Percentiles rank a stretch among this genome's conserved stretches.
Evolutionary conservation across 345 rosid genomes (phyloP).

Genomic region (Populus davidiana): DNA sequence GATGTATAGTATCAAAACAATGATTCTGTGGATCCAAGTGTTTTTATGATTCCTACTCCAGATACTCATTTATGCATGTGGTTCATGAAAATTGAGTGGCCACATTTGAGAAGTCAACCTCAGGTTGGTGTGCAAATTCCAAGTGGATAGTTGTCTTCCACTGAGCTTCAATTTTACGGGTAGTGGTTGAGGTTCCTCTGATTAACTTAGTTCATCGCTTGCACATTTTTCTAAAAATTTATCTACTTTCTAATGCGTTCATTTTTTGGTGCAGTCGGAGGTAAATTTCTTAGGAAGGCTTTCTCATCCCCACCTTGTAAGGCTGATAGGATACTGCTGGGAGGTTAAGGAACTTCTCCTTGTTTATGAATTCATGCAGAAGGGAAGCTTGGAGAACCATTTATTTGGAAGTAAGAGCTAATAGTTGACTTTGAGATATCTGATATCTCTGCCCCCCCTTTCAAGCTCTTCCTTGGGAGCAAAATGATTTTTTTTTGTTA

Average conservation of each 20-base stretch:
- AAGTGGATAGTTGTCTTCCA: not conserved
- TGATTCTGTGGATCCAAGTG: not conserved
- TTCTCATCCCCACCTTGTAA: slow-evolving; percentile 88
- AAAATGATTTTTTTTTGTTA: not conserved
- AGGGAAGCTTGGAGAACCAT: slow-evolving; percentile 94
- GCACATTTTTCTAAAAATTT: not conserved
- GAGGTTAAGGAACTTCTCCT: slow-evolving; percentile 84
- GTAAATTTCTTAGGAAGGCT: slow-evolving; percentile 77
- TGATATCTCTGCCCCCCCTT: not conserved
- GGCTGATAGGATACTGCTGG: slow-evolving; percentile 71
- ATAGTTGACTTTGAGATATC: not conserved
- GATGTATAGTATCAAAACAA: not conserved
- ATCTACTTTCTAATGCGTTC: not conserved
- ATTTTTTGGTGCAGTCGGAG: slow-evolving; percentile 58
- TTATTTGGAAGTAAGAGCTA: slow-evolving; percentile 67
- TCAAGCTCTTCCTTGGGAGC: not conserved
- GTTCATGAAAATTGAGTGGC: not conserved
- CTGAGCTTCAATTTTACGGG: not conserved
- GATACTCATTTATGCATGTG: not conserved
- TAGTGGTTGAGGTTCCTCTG: not conserved
- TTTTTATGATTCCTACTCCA: not conserved
- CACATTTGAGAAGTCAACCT: not conserved
- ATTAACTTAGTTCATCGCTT: not conserved
- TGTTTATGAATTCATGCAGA: slow-evolving; percentile 84
- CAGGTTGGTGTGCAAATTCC: not conserved